These are phyloP conservation scores for Parathielavia appendiculata DNA, from an alignment of 495 filamentous ascomycete species.

Conservation along the genomic window DNA sequence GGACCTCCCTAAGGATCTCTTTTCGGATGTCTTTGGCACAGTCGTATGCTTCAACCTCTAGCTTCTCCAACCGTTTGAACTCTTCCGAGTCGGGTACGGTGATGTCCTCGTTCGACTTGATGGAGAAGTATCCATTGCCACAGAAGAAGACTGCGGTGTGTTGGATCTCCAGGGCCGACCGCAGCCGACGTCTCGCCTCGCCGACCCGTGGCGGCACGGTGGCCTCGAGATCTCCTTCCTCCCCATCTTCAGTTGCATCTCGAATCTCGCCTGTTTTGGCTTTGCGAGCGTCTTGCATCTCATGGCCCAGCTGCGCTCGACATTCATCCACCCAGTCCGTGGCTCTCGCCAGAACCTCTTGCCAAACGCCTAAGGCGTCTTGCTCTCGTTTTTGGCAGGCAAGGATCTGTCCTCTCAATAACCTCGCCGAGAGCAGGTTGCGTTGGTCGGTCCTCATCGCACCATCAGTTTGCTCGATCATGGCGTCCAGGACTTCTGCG, in stretches of 20 bases:
- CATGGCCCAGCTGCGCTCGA: constrained; percentile 53
- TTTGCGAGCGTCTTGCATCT: constrained; percentile 43
- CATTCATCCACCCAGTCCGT: constrained; percentile 57
- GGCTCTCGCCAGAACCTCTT: constrained; percentile 51
- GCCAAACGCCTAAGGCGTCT: constrained; percentile 65
- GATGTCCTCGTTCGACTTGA: constrained; percentile 62
- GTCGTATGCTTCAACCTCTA: constrained; percentile 70
- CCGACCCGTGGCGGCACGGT: constrained; percentile 38
- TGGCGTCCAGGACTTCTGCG: constrained; percentile 74
- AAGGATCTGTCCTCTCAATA: constrained; percentile 67
- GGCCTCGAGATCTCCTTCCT: constrained; percentile 35
- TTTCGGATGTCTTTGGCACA: constrained; percentile 67
- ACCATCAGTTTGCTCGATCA: constrained; percentile 77
- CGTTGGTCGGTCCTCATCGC: constrained; percentile 63
- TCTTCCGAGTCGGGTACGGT: constrained; percentile 60
- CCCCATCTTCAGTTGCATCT: constrained; percentile 35
- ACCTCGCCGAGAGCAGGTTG: constrained; percentile 51
- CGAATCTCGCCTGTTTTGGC: constrained; percentile 20
- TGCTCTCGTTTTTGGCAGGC: constrained; percentile 52
- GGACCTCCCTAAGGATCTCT: constrained; percentile 59
- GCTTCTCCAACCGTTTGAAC: constrained; percentile 58
- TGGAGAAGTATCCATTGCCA: constrained; percentile 75
- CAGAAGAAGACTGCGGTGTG: constrained; percentile 81
- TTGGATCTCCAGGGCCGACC: constrained; percentile 68
- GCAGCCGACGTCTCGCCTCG: constrained; percentile 60